These are phyloP conservation scores for Terfezia claveryi DNA, from an alignment of 495 filamentous ascomycete species.

Conservation along the genomic window DNA sequence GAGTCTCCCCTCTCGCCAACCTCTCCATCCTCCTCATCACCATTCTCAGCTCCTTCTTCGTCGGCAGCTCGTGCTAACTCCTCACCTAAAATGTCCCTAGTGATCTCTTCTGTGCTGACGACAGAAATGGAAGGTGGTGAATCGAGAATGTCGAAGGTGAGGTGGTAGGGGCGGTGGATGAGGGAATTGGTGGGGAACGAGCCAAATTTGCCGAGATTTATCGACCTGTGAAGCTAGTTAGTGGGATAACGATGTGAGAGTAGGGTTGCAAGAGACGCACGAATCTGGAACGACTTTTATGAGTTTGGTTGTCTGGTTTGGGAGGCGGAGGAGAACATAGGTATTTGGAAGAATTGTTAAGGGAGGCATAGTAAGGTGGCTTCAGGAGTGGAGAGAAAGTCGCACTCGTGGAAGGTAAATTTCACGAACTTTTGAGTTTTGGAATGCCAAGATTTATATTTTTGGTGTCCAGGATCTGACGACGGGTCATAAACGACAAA, in stretches of 20 bases:
- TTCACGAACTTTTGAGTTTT: too few relatives aligned
- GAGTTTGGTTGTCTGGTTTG: slow-evolving; percentile 13
- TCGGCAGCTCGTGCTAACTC: slow-evolving; percentile 21
- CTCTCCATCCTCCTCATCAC: slow-evolving; percentile 15
- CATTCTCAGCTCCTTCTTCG: slow-evolving; percentile 19
- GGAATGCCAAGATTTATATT: too few relatives aligned
- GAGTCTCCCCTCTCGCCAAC: slow-evolving; percentile 16
- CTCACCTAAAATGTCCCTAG: slow-evolving; percentile 49
- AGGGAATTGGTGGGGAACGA: slow-evolving; percentile 67
- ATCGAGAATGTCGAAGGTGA: slow-evolving; percentile 76
- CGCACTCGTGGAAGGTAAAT: too few relatives aligned
- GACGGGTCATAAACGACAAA: too few relatives aligned
- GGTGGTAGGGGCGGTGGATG: slow-evolving; percentile 66
- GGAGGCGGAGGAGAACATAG: slow-evolving; percentile 14
- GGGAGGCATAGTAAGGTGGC: not conserved
- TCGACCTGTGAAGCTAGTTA: slow-evolving; percentile 31
- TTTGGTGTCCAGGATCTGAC: too few relatives aligned
- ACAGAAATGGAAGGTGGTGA: slow-evolving; percentile 39
- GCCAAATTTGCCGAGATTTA: slow-evolving; percentile 77
- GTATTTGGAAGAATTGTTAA: slow-evolving; percentile 12
- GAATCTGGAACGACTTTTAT: slow-evolving; percentile 15
- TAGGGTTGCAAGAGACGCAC: slow-evolving; percentile 7
- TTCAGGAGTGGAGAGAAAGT: too few relatives aligned
- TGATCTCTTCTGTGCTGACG: slow-evolving; percentile 60
- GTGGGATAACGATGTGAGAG: not conserved